phyloP scores from a whole-genome alignment of 306 rosid species.

The Mimosa bimucronata region DNA sequence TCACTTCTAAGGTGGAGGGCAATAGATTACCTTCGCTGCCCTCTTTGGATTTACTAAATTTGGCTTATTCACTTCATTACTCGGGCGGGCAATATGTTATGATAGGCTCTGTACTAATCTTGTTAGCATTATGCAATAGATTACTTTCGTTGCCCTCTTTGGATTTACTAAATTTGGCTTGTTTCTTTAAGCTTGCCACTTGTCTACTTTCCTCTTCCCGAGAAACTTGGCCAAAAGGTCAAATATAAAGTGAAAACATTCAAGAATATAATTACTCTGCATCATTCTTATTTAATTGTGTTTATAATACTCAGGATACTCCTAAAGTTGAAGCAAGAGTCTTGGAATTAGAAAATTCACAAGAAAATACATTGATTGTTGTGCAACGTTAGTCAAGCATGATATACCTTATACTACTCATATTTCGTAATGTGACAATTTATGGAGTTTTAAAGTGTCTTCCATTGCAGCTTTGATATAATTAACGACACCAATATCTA shows the following conservation, averaged over 20 bases:
- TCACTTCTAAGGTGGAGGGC: conserved; percentile 82
- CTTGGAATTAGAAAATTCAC: background rate
- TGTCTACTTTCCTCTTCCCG: background rate
- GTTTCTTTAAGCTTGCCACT: background rate
- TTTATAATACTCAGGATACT: background rate
- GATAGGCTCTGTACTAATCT: background rate
- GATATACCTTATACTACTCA: background rate
- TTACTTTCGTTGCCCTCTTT: background rate
- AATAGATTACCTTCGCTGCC: background rate
- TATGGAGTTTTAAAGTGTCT: background rate
- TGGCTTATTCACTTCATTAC: no score
- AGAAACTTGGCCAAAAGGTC: background rate
- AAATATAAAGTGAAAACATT: no score
- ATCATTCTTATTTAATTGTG: no score
- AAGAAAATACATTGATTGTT: background rate
- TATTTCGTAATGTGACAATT: background rate
- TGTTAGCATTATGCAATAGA: background rate
- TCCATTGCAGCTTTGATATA: background rate
- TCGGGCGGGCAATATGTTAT: no score
- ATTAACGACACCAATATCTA: background rate
- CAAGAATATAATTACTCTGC: no score
- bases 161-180: background rate
- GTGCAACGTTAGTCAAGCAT: background rate
- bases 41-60: background rate
- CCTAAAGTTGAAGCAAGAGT: background rate